phyloP scores from a whole-genome alignment of 805 yeast species.

The Ogataea salicorniae region DNA sequence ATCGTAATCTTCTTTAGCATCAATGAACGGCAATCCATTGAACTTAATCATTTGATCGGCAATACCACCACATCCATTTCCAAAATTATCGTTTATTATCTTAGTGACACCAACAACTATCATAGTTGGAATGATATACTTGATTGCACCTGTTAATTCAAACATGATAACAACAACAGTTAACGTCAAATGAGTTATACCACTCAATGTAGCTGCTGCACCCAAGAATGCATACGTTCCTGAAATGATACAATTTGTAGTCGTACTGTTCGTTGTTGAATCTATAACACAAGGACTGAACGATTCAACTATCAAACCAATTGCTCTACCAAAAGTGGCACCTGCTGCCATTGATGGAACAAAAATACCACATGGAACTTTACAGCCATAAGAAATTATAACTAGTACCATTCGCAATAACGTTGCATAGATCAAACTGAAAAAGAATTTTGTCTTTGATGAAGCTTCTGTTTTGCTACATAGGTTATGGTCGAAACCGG shows the following conservation, averaged over 20 bases:
- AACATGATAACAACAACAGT: constrained; percentile 95
- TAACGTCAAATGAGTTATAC: constrained; percentile 87
- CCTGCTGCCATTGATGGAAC: constrained; percentile 98
- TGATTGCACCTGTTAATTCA: constrained; percentile 91
- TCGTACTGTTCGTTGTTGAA: constrained; percentile 20
- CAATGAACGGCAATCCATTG: constrained; percentile 83
- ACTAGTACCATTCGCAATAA: constrained; percentile 64
- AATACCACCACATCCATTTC: constrained; percentile 70
- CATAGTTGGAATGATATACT: constrained; percentile 93
- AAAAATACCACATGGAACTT: constrained; percentile 96
- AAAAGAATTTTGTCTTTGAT: constrained; percentile 33
- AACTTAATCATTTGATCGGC: constrained; percentile 92
- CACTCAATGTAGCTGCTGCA: constrained; percentile 92
- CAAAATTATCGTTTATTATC: constrained; percentile 69
- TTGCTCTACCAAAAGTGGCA: constrained; percentile 85
- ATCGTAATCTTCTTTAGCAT: constrained; percentile 60
- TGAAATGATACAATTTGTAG: constrained; percentile 65
- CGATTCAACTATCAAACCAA: constrained; percentile 68
- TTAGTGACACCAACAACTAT: constrained; percentile 88
- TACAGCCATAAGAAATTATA: constrained; percentile 83
- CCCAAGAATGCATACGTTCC: constrained; percentile 96
- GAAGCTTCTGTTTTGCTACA: constrained; percentile 30
- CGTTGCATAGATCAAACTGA: constrained; percentile 66
- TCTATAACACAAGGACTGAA: constrained; percentile 29
- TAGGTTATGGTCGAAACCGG: constrained; percentile 33